Conservation (phyloP, 2,329 filamentous ascomycete genomes). For the Clonostachys rosea region DNA sequence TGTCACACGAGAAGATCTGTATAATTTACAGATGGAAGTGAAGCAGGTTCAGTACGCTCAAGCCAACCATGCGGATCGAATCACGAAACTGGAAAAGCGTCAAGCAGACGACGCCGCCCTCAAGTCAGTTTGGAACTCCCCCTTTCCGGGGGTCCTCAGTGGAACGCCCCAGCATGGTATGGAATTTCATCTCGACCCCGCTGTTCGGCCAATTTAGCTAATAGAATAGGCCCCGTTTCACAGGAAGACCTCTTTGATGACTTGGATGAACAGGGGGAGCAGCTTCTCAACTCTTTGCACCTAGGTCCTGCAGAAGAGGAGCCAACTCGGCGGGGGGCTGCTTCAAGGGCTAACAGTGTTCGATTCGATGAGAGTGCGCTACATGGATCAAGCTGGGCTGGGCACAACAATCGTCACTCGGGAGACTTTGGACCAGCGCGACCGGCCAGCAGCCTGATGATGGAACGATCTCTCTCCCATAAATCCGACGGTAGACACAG, state of each 20-base stretch:
- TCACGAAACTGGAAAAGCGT: conserved; percentile 59
- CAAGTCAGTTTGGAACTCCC: conserved; percentile 91
- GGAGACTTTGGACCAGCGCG: conserved; percentile 75
- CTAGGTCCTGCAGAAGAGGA: conserved; percentile 80
- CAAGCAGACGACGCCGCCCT: conserved; percentile 63
- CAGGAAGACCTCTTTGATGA: conserved; percentile 83
- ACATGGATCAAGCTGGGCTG: conserved; percentile 78
- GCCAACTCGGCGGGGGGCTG: conserved; percentile 76
- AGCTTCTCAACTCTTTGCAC: conserved; percentile 74
- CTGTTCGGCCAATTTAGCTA: neutral
- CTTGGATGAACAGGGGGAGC: conserved; percentile 82
- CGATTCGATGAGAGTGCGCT: conserved; percentile 95
- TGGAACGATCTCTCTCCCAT: conserved; percentile 87
- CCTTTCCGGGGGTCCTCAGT: conserved; percentile 80
- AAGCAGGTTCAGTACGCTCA: conserved; percentile 63
- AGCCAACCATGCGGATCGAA: conserved; percentile 56
- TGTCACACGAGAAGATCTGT: conserved; percentile 58
- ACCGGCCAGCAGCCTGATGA: conserved; percentile 80
- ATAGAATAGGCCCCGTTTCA: conserved; percentile 63
- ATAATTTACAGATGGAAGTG: conserved; percentile 66
- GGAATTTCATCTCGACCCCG: conserved; percentile 14
- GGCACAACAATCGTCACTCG: conserved; percentile 74
- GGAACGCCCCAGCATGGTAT: conserved; percentile 84
- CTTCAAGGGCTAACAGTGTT: conserved; percentile 93
- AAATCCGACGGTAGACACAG: conserved; percentile 95